phyloP scores from a whole-genome alignment of 2,329 filamentous ascomycete species.

The Fusarium palustre region DNA sequence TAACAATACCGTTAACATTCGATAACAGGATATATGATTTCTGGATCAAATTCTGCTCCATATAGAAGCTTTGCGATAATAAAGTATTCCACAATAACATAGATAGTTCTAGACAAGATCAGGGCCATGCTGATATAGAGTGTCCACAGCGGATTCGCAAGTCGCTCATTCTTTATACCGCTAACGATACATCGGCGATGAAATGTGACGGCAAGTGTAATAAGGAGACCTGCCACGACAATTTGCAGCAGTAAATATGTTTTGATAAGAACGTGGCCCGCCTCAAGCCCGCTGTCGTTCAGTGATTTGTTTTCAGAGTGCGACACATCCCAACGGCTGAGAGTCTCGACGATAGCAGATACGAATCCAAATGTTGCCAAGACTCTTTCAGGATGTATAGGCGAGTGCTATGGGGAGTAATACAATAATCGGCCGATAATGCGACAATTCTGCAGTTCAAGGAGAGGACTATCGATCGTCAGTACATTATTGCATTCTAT shows the following conservation, averaged over 20 bases:
- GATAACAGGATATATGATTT: conserved; percentile 58
- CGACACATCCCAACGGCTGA: conserved; percentile 61
- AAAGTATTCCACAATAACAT: conserved; percentile 70
- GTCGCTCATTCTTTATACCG: conserved; percentile 50
- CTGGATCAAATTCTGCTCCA: conserved; percentile 53
- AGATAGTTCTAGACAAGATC: conserved; percentile 67
- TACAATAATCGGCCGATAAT: conserved; percentile 69
- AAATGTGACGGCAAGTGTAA: conserved; percentile 61
- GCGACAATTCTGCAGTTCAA: conserved; percentile 71
- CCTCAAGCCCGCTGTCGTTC: conserved; percentile 52
- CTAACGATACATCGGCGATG: conserved; percentile 58
- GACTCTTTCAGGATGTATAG: conserved; percentile 60
- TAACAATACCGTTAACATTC: conserved; percentile 71
- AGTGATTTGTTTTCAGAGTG: conserved; percentile 61
- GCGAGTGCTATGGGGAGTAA: conserved; percentile 67
- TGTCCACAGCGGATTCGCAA: conserved; percentile 56
- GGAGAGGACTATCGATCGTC: conserved; percentile 59
- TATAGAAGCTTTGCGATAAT: conserved; percentile 57
- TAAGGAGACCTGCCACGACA: conserved; percentile 62
- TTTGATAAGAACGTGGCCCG: conserved; percentile 62
- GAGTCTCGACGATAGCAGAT: conserved; percentile 60
- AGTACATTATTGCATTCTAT: background rate
- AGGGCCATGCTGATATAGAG: conserved; percentile 64
- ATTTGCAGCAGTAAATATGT: conserved; percentile 66
- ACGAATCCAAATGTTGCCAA: conserved; percentile 60